A percentile compares a stretch with the other conserved stretches of the same genome.
These are phyloP conservation scores for Helminthosporium solani DNA, from an alignment of 2,329 filamentous ascomycete species.

Conservation along the genomic window DNA sequence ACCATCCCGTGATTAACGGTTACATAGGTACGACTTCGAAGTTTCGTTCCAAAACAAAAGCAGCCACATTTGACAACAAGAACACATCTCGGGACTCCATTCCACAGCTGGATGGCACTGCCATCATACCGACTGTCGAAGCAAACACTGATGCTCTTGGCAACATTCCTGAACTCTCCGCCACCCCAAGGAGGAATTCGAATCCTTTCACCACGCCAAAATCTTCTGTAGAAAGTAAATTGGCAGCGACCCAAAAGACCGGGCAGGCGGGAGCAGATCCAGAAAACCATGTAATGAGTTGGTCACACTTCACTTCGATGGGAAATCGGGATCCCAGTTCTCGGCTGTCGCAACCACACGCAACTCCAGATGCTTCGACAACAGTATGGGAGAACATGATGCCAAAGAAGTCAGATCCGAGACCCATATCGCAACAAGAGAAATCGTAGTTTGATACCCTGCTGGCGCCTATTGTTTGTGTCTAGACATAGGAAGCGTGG, in stretches of 20 bases:
- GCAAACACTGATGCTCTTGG: slow-evolving; percentile 15
- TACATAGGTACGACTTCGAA: slow-evolving; percentile 8
- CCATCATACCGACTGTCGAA: slow-evolving; percentile 14
- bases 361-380: slow-evolving; percentile 8
- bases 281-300: slow-evolving; percentile 17
- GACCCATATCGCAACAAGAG: neutral
- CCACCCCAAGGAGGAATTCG: neutral
- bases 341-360: slow-evolving; percentile 17
- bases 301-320: slow-evolving; percentile 16
- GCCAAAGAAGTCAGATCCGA: neutral
- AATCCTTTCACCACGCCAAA: slow-evolving; percentile 5
- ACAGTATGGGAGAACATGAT: slow-evolving; percentile 1
- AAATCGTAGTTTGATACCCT: neutral
- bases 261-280: slow-evolving; percentile 1
- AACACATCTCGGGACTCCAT: slow-evolving; percentile 7
- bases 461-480: neutral
- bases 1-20: slow-evolving; percentile 9
- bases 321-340: slow-evolving; percentile 9
- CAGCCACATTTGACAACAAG: neutral
- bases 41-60: neutral
- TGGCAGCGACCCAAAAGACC: slow-evolving; percentile 1
- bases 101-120: slow-evolving; percentile 18
- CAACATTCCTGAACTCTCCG: slow-evolving; percentile 20
- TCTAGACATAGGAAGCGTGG: no score
- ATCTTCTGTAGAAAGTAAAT: slow-evolving; percentile 1